These are phyloP conservation scores for Castanopsis chinensis DNA, from an alignment of 306 rosid species.

Conservation along the genomic window DNA sequence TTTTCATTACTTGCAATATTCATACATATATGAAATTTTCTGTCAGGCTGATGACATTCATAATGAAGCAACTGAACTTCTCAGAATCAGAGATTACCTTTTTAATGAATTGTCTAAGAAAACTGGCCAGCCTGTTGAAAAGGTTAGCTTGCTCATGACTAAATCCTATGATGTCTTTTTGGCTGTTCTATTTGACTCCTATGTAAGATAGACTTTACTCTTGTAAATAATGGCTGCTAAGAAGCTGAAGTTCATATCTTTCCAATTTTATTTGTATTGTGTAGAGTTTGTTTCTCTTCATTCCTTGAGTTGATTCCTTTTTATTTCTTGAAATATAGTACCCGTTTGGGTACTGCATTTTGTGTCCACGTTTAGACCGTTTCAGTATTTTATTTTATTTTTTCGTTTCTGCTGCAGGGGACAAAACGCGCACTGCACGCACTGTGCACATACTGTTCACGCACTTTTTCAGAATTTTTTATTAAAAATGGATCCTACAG, in stretches of 20 bases:
- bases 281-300: constrained; percentile 2
- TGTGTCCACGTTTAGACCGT: no score
- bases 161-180: background rate
- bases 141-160: constrained; percentile 48
- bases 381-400: no score
- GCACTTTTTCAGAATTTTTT: no score
- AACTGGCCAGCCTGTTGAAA: constrained; percentile 89
- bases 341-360: no score
- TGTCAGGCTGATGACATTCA: constrained; percentile 85
- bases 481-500: no score
- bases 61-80: constrained; percentile 89
- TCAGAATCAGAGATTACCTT: constrained; percentile 79
- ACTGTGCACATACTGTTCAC: no score
- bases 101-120: constrained; percentile 61
- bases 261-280: constrained; percentile 7
- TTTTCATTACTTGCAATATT: constrained; percentile 19
- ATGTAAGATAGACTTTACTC: background rate
- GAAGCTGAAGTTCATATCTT: background rate
- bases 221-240: background rate
- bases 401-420: no score
- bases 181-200: background rate
- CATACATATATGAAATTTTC: constrained; percentile 14
- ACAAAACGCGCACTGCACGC: no score
- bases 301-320: background rate
- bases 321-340: constrained; percentile 8